Base-by-base conservation (phyloP, 176 grass and related monocot species). In the Luzula sylvatica region DNA sequence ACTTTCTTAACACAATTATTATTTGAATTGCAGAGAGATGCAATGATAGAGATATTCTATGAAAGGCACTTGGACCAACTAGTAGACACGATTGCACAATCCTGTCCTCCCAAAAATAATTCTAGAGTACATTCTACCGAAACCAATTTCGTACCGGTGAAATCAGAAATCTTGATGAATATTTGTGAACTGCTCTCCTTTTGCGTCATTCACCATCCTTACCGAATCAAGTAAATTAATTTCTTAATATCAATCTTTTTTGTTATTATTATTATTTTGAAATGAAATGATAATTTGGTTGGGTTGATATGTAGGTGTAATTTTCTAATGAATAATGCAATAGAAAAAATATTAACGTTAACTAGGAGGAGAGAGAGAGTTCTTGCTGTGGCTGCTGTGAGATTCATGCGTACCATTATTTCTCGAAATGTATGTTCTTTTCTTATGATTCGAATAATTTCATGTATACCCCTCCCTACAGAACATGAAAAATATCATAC, bases 181-280 rank as follows among this genome's bases (percentile, higher is more conserved):
- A 82, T 95, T 32, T 95, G 84, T 3, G 84, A 95, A 25, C 63
- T 95, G 65, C 68, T 95, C 52, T 76, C 66, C 55, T 95, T 95
- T 50, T 95, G 80, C 67, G 80, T 82, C 61, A 52, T 71, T 70
- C 64, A 86, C 49, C 71, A 89, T 65, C 74, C 74, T 18, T 52
- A 79, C 71, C 73, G 45, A 55, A 95, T 79, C 27, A 88, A 78
- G 90, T 95, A 74, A 81, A 72, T 53, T 55, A 67, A 27, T 16
- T 50, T 75, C 21, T 24, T 38, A 56, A 30, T 20, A 17, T n/a
- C n/a, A 19, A 14, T 24, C 13, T 60, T 32, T 19, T 47, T 28
- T 62, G n/a, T 46, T 21, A 3, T 63, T 23, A 5, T 47, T 46
- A 48, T 44, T 26, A 48, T 23, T 19, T 16, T 30, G 58, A 25